Conservation (phyloP, 2,329 filamentous ascomycete genomes). For the Pseudogymnoascus sp. region DNA sequence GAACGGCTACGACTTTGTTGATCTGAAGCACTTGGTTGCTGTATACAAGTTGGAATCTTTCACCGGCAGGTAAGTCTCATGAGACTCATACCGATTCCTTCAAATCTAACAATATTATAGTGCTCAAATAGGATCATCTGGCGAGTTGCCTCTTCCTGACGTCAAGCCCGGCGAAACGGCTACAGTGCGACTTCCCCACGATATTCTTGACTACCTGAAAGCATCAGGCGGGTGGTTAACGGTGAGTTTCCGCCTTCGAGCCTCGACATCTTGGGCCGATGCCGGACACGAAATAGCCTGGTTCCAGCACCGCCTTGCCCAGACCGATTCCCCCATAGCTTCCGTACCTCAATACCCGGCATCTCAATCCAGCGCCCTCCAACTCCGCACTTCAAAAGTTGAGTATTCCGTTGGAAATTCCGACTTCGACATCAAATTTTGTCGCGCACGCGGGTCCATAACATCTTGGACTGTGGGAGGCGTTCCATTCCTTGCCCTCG, state of each 20-base stretch:
- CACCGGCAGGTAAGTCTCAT: constrained; percentile 31
- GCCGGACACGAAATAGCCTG: constrained; percentile 47
- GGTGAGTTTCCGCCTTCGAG: constrained; percentile 35
- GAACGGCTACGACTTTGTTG: constrained; percentile 45
- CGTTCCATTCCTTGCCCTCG: constrained; percentile 28
- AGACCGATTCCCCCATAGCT: neutral
- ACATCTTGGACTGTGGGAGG: constrained; percentile 33
- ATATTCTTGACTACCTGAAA: constrained; percentile 14
- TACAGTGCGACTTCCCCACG: constrained; percentile 28
- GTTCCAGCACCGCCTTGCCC: constrained; percentile 19
- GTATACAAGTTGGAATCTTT: constrained; percentile 38
- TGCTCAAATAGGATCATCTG: constrained; percentile 26
- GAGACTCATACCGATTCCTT: neutral
- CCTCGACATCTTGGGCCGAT: constrained; percentile 41
- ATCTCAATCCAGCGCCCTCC: constrained; percentile 10
- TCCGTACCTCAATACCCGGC: constrained; percentile 15
- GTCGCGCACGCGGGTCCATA: constrained; percentile 36
- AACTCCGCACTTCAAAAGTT: constrained; percentile 16
- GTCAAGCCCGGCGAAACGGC: constrained; percentile 32
- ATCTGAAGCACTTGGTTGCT: constrained; percentile 39
- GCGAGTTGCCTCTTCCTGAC: constrained; percentile 33
- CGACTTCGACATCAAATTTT: constrained; percentile 36
- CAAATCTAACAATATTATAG: constrained; percentile 13
- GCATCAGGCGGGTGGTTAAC: constrained; percentile 36
- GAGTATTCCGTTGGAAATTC: constrained; percentile 25